Percentiles rank a stretch among this genome's conserved stretches.
Conservation (phyloP, 805 yeast species). For the Saccharomycopsis javanensis region DNA sequence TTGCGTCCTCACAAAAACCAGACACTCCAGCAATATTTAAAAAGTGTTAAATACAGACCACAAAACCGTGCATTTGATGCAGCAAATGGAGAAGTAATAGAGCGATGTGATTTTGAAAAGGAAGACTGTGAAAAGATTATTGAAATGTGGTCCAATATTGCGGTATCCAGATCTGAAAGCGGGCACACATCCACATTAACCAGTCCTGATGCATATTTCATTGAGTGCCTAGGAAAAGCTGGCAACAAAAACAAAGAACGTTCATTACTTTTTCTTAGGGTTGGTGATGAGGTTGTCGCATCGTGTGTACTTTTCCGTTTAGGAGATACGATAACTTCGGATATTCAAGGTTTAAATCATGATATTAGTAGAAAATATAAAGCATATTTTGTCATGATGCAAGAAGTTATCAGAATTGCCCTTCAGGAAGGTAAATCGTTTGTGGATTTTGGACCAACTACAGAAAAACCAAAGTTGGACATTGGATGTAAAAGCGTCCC, state of each 20-base stretch:
- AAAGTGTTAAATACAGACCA: background rate
- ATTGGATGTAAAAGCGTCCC: background rate
- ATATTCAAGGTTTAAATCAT: background rate
- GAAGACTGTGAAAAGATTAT: background rate
- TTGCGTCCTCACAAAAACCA: background rate
- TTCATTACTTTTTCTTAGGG: background rate
- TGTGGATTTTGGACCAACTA: background rate
- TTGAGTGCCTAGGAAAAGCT: background rate
- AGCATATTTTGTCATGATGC: conserved; percentile 1
- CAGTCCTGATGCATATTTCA: background rate
- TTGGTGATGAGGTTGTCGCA: background rate
- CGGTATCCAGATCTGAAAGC: background rate
- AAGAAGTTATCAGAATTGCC: background rate
- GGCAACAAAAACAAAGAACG: background rate
- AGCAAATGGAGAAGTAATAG: background rate
- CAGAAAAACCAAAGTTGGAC: background rate
- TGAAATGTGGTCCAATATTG: background rate
- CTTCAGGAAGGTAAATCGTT: background rate
- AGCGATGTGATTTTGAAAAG: background rate
- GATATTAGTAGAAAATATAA: background rate
- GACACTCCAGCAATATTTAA: background rate
- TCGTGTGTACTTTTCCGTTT: background rate
- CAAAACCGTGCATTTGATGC: background rate
- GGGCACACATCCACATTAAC: background rate
- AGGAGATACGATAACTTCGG: background rate